Evolutionary conservation across 1,139 yeast species (phyloP), one percentile per base, ranked within the genome.

Genomic region (Yamadazyma pseudoaaseri): DNA sequence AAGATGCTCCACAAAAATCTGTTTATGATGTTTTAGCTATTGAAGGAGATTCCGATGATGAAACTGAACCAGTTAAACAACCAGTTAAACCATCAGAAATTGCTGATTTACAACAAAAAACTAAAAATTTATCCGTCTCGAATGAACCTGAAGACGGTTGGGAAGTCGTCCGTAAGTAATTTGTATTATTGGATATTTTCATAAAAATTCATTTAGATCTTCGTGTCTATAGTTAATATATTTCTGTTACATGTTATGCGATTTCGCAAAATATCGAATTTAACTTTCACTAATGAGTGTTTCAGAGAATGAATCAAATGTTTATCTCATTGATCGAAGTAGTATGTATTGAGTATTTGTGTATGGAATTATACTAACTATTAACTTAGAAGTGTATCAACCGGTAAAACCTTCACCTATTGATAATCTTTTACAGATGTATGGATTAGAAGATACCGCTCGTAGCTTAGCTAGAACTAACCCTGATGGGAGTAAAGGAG

Each of bases 401-500:
- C 42, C 43, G 3, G 35, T 44, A 1, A 33, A 38, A 24, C 97
- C 97, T 1, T 76, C 86, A 7, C 90, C 95, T 1, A 52, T 79
- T 31, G 77, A 80, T 39, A 86, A 90, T 55, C 65, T 92, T 36
- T 70, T 89, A 22, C 62, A 76, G 22, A 58, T 83, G 16, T 92
- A 86, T 49, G 83, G 82, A 1, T 60, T 92, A 28, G 76, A 75
- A 27, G 73, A 72, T 3, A 65, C 90, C 16, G 86, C 96, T 1
- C 67, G 75, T 33, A 81, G 95, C 5, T 81, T 92, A 31, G 95
- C 96, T 2, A 73, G 98, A 49, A 73, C 83, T n/a, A 89, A 86
- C 47, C 81, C 87, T 2, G 94, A 83, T 47, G 96, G 96, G 0
- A 75, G 92, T 1, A 89, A 86, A 49, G 96, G 96, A 32, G 89